Conservation (phyloP, 2,329 filamentous ascomycete species). For the Pyricularia sp. region DNA sequence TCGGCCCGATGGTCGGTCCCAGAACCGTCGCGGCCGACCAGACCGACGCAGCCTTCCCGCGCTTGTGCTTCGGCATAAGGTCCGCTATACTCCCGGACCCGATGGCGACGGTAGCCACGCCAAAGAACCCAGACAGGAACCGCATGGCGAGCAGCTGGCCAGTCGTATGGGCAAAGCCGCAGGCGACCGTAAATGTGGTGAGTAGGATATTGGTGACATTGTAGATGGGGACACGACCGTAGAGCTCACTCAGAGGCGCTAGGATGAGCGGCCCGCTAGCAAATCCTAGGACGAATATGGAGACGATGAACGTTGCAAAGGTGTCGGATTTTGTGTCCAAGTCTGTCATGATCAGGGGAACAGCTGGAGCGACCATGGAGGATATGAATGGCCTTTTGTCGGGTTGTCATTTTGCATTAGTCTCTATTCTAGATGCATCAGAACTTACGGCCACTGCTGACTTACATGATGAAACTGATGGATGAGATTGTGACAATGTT, state of each 20-base stretch:
- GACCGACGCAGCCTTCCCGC: conserved; percentile 46
- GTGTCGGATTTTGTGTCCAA: conserved; percentile 39
- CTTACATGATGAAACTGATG: not conserved
- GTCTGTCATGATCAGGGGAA: conserved; percentile 51
- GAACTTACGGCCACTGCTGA: not conserved
- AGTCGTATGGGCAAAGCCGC: conserved; percentile 38
- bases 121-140: conserved; percentile 56
- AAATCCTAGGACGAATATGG: conserved; percentile 58
- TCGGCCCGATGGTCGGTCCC: conserved; percentile 35
- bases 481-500: not conserved
- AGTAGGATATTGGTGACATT: conserved; percentile 27
- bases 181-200: conserved; percentile 35
- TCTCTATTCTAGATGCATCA: not conserved
- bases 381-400: not conserved
- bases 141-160: conserved; percentile 46
- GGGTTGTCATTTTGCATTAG: not conserved
- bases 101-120: conserved; percentile 57
- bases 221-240: conserved; percentile 41
- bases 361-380: conserved; percentile 58
- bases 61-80: conserved; percentile 45
- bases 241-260: conserved; percentile 51
- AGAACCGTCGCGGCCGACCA: conserved; percentile 27
- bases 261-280: conserved; percentile 48
- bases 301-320: conserved; percentile 18
- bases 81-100: conserved; percentile 60